Conservation (phyloP, 1,284 basidiomycete species). For the Microbotryum silenes-acaulis region DNA sequence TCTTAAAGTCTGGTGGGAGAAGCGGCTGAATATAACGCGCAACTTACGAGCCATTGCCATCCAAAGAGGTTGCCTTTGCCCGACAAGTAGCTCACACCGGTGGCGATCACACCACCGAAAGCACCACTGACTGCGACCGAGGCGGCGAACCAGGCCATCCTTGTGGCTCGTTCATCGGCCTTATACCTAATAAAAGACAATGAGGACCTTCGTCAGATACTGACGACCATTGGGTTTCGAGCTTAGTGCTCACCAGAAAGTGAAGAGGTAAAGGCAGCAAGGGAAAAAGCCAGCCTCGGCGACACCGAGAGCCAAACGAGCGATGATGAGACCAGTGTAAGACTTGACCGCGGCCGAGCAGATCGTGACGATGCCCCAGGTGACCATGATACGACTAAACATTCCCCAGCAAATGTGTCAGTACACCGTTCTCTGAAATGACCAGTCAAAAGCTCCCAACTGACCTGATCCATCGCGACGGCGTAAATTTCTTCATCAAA, state of each 20-base stretch:
- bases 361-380: slow-evolving; percentile 21
- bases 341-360: slow-evolving; percentile 18
- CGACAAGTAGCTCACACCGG: slow-evolving; percentile 42
- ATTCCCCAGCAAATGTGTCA: no score
- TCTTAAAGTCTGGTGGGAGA: not conserved
- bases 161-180: slow-evolving; percentile 9
- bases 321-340: slow-evolving; percentile 22
- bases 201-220: not conserved
- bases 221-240: no score
- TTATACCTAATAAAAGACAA: slow-evolving; percentile 21
- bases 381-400: slow-evolving; percentile 18
- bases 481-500: slow-evolving; percentile 19
- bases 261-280: not conserved
- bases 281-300: slow-evolving; percentile 27
- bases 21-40: no score
- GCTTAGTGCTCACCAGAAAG: no score
- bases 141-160: slow-evolving; percentile 29
- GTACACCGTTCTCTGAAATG: no score
- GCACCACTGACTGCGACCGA: slow-evolving; percentile 44
- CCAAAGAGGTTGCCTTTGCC: slow-evolving; percentile 38
- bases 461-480: slow-evolving; percentile 12
- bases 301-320: slow-evolving; percentile 17
- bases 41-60: slow-evolving; percentile 41
- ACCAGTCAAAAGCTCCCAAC: no score
- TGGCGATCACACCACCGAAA: slow-evolving; percentile 47